Evolutionary conservation across 768 basidiomycete genomes (phyloP).

Genomic region (Hemileccinum rubropunctum): DNA sequence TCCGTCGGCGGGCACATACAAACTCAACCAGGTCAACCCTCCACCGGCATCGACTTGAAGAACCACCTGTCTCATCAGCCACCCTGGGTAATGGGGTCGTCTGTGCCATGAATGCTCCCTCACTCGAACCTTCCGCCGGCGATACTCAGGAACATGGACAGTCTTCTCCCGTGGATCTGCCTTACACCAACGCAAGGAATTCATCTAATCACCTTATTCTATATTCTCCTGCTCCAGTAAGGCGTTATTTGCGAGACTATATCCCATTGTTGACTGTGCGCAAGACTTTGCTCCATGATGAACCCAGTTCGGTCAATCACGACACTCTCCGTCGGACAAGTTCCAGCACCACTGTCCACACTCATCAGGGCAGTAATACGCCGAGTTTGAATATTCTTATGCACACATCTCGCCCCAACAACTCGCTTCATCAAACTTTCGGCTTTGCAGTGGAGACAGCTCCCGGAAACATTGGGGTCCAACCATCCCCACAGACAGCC

Average conservation of each 20-base stretch:
- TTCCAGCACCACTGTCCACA: not conserved
- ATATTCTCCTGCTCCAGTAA: constrained; percentile 10
- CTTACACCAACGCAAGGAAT: constrained; percentile 1
- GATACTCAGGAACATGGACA: not conserved
- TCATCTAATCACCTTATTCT: constrained; percentile 20
- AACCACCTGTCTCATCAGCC: not conserved
- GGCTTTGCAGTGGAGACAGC: not conserved
- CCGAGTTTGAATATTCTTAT: not conserved
- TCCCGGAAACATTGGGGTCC: not conserved
- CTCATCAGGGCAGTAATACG: not conserved
- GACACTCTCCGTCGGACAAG: not conserved
- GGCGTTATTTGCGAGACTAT: constrained; percentile 5
- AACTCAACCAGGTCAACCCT: too few species aligned
- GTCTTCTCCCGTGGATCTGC: constrained; percentile 9
- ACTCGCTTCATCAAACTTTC: not conserved
- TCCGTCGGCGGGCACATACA: too few species aligned
- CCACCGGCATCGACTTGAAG: not conserved
- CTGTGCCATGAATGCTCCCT: constrained; percentile 18
- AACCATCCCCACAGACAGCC: not conserved
- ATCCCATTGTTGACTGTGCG: constrained; percentile 6
- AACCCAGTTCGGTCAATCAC: constrained; percentile 5
- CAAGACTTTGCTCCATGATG: constrained; percentile 14
- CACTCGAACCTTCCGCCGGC: not conserved
- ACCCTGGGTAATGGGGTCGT: not conserved
- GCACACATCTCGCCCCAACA: not conserved